These are phyloP conservation scores for Geotrichum fermentans DNA, from an alignment of 1,139 yeast genomes.

Conservation along the genomic window DNA sequence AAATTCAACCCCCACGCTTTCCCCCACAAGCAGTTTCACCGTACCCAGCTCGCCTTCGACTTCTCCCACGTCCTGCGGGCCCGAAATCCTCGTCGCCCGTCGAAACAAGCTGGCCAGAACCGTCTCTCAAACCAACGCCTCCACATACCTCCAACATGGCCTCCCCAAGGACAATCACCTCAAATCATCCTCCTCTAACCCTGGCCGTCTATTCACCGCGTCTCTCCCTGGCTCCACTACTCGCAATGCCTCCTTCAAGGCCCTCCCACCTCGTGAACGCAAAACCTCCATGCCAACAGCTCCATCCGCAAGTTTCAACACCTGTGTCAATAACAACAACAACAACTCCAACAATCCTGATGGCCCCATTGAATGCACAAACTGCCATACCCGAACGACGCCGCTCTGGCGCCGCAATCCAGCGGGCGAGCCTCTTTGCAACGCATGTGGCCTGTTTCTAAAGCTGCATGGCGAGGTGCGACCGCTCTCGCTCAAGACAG, in stretches of 20 bases:
- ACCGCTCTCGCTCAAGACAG: conserved; percentile 81
- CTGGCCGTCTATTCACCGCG: conserved; percentile 16
- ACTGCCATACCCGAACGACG: conserved; percentile 84
- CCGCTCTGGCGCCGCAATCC: conserved; percentile 92
- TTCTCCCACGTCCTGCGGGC: conserved; percentile 9
- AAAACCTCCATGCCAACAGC: conserved; percentile 2
- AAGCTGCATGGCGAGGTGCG: conserved; percentile 89
- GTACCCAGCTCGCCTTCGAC: neutral
- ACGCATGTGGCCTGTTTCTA: conserved; percentile 85
- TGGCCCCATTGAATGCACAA: conserved; percentile 50
- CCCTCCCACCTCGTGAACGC: neutral
- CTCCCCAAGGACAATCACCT: neutral
- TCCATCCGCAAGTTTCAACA: neutral
- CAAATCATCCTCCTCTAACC: conserved; percentile 12
- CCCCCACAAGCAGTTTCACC: conserved; percentile 5
- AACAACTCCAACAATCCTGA: conserved; percentile 12
- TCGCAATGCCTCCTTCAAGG: neutral
- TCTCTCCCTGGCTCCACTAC: conserved; percentile 15
- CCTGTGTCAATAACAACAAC: too few species aligned
- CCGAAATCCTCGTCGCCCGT: conserved; percentile 22
- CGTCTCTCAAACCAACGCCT: conserved; percentile 28
- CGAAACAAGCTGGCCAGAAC: conserved; percentile 29
- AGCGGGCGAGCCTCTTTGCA: conserved; percentile 84
- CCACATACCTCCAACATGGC: conserved; percentile 13
- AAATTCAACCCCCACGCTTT: conserved; percentile 3